These are phyloP conservation scores for Penstemon newberryi DNA, from an alignment of 257 asterid genomes.

Conservation along the genomic window DNA sequence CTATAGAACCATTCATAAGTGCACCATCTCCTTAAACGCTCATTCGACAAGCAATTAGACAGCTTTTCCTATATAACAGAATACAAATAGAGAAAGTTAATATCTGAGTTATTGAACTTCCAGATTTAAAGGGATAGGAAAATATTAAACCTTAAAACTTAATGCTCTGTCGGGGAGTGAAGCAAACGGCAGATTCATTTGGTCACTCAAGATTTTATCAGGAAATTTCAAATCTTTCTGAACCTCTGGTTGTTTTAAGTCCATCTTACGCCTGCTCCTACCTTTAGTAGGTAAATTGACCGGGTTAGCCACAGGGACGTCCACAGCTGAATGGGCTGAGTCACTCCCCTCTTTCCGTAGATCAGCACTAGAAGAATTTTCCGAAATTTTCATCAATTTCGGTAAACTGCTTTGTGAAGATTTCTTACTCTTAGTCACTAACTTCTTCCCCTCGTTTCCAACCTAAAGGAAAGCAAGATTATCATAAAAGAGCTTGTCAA, in stretches of 20 bases:
- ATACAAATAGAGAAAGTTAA: conserved; percentile 22
- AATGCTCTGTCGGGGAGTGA: conserved; percentile 42
- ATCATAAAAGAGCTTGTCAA: conserved; percentile 26
- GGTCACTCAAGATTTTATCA: conserved; percentile 52
- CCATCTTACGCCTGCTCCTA: conserved; percentile 72
- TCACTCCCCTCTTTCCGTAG: conserved; percentile 79
- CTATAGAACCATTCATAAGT: conserved; percentile 92
- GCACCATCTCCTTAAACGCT: conserved; percentile 80
- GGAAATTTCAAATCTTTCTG: conserved; percentile 56
- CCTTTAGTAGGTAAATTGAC: conserved; percentile 62
- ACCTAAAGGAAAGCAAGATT: conserved; percentile 44
- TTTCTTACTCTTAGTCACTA: conserved; percentile 51
- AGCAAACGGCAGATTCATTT: conserved; percentile 38
- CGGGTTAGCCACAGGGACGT: conserved; percentile 52
- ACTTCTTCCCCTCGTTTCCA: conserved; percentile 57
- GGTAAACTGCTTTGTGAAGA: conserved; percentile 61
- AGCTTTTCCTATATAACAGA: conserved; percentile 57
- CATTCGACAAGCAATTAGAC: conserved; percentile 62
- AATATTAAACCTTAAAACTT: conserved; percentile 49
- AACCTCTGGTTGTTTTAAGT: conserved; percentile 44
- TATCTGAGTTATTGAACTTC: conserved; percentile 25
- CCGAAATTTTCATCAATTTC: conserved; percentile 54
- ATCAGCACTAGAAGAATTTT: conserved; percentile 66
- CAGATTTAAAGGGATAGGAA: conserved; percentile 22
- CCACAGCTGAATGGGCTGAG: conserved; percentile 67